phyloP scores from a whole-genome alignment of 225 moss, liverwort and hornwort genomes.

The Antitrichia curtipendula region DNA sequence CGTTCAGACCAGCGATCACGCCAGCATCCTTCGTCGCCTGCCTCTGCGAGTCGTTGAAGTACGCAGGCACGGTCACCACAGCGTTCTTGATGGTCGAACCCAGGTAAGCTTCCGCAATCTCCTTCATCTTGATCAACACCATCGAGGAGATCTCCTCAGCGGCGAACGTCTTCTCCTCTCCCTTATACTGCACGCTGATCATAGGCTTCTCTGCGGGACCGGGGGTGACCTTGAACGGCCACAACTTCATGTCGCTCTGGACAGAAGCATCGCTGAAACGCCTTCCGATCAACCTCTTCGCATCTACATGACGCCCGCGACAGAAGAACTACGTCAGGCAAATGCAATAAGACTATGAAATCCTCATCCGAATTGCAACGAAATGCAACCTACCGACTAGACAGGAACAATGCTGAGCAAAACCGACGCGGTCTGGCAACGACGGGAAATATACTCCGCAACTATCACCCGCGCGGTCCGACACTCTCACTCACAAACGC shows the following conservation, averaged over 20 bases:
- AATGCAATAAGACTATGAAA: no score
- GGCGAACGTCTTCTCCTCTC: constrained; percentile 23
- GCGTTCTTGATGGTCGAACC: constrained; percentile 14
- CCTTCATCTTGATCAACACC: constrained; percentile 25
- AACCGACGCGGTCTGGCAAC: neutral
- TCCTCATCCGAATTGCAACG: no score
- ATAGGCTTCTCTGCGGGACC: constrained; percentile 28
- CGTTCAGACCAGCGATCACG: constrained; percentile 6
- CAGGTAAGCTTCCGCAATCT: constrained; percentile 16
- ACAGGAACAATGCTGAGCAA: neutral
- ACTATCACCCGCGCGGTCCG: no score
- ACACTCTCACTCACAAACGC: no score
- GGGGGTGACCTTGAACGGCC: constrained; percentile 9
- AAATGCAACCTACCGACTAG: neutral
- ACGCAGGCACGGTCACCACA: constrained; percentile 5
- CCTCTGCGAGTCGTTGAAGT: constrained; percentile 14
- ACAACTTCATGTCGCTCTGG: constrained; percentile 17
- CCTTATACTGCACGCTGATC: constrained; percentile 34
- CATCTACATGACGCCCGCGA: neutral
- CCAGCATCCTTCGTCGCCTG: constrained; percentile 11
- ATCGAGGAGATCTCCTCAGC: constrained; percentile 8
- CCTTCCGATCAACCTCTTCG: constrained; percentile 22
- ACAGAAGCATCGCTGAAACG: constrained; percentile 2
- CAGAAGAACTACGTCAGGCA: neutral
- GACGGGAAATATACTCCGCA: no score